Evolutionary conservation across 306 rosid genomes (phyloP).

Genomic region (Vigna angularis): DNA sequence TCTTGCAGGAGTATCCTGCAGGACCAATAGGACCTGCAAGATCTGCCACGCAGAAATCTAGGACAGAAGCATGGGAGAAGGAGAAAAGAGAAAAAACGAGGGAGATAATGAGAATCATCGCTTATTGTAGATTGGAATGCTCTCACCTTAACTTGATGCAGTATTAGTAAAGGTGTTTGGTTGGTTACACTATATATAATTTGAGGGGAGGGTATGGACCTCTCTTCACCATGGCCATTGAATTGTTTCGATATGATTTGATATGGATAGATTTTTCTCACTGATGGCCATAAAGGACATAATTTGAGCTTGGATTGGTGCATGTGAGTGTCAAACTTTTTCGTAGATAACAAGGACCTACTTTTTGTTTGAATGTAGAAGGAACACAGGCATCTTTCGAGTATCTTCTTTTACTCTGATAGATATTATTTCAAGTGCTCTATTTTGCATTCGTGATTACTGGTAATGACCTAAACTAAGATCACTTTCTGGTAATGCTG

Average conservation of each 20-base stretch:
- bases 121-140: background rate
- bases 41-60: slow-evolving; percentile 90
- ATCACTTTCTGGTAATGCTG: background rate
- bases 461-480: background rate
- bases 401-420: background rate
- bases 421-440: slow-evolving; percentile 8
- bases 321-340: slow-evolving; percentile 55
- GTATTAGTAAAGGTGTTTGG: slow-evolving; percentile 18
- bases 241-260: slow-evolving; percentile 33
- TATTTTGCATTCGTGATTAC: background rate
- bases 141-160: slow-evolving; percentile 4
- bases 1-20: slow-evolving; percentile 77
- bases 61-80: slow-evolving; percentile 63
- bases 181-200: slow-evolving; percentile 26
- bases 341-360: slow-evolving; percentile 44
- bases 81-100: slow-evolving; percentile 48
- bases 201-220: slow-evolving; percentile 39
- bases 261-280: slow-evolving; percentile 31
- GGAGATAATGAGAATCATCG: slow-evolving; percentile 54
- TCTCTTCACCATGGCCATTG: slow-evolving; percentile 31
- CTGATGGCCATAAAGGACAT: slow-evolving; percentile 44
- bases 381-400: background rate
- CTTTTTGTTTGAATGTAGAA: slow-evolving; percentile 53
- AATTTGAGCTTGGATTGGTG: slow-evolving; percentile 43
- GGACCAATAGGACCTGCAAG: slow-evolving; percentile 59